Percentiles rank a stretch among this genome's conserved stretches.
Conservation (phyloP, 2,329 filamentous ascomycete species). For the Didymella keratinophila region DNA sequence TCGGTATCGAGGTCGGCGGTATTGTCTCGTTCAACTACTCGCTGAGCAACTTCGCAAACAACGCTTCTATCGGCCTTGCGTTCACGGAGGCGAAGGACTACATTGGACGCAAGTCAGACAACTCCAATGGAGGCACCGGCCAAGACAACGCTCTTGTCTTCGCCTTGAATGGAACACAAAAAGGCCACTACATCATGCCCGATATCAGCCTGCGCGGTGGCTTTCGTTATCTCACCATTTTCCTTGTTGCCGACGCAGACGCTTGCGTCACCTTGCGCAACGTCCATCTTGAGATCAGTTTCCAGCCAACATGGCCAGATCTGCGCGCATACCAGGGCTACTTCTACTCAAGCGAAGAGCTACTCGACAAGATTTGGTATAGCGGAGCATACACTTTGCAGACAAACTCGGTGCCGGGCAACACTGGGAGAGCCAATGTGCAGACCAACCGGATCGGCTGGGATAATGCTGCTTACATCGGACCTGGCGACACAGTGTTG, state of each 20-base stretch:
- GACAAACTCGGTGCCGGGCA: slow-evolving; percentile 46
- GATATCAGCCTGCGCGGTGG: slow-evolving; percentile 58
- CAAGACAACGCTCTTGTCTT: slow-evolving; percentile 57
- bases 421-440: slow-evolving; percentile 35
- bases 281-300: slow-evolving; percentile 55
- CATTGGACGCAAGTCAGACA: slow-evolving; percentile 55
- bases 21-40: slow-evolving; percentile 61
- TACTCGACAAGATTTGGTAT: slow-evolving; percentile 67
- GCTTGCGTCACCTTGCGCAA: slow-evolving; percentile 50
- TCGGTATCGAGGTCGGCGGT: slow-evolving; percentile 66
- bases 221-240: slow-evolving; percentile 62
- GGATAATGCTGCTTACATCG: slow-evolving; percentile 51
- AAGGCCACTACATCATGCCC: slow-evolving; percentile 55
- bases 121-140: slow-evolving; percentile 51
- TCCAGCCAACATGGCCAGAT: slow-evolving; percentile 60
- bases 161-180: slow-evolving; percentile 47
- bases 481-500: slow-evolving; percentile 53
- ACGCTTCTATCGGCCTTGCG: slow-evolving; percentile 49
- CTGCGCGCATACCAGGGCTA: slow-evolving; percentile 52
- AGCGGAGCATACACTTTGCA: slow-evolving; percentile 56
- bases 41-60: slow-evolving; percentile 47
- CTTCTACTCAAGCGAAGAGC: slow-evolving; percentile 43
- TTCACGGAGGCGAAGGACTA: slow-evolving; percentile 55
- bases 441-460: slow-evolving; percentile 5
- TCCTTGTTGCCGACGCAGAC: slow-evolving; percentile 50